phyloP scores from a whole-genome alignment of 352 stramenopile species.

The Phytophthora tentaculata region DNA sequence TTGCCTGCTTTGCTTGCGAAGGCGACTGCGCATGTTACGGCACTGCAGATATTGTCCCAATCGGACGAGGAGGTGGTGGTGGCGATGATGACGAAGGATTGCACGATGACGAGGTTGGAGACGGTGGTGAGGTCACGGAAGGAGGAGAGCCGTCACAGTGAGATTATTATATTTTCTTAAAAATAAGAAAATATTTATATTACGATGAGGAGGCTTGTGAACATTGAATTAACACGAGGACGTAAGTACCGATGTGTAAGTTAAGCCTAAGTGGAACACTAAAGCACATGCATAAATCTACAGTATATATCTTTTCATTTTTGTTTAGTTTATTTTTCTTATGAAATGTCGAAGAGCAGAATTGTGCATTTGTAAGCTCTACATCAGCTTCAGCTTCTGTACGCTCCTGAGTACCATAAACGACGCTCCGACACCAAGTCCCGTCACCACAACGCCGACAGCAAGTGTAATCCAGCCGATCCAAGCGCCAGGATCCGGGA shows the following conservation, averaged over 20 bases:
- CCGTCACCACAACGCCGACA: slow-evolving; percentile 55
- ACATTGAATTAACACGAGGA: neutral
- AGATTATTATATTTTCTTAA: slow-evolving; percentile 1
- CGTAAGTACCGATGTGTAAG: no score
- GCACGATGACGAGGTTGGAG: slow-evolving; percentile 5
- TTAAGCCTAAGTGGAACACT: no score
- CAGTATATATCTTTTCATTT: slow-evolving; percentile 16
- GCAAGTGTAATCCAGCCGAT: slow-evolving; percentile 79
- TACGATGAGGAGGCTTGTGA: no score
- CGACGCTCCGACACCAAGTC: slow-evolving; percentile 45
- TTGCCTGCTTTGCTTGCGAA: slow-evolving; percentile 79
- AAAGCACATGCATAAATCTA: slow-evolving; percentile 2
- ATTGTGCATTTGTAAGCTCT: slow-evolving; percentile 19
- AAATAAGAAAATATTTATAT: slow-evolving; percentile 5
- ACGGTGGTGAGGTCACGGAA: slow-evolving; percentile 1
- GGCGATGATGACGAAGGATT: slow-evolving; percentile 43
- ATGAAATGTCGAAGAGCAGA: slow-evolving; percentile 11
- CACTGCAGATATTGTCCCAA: slow-evolving; percentile 69
- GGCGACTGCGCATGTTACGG: slow-evolving; percentile 78
- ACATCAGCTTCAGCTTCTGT: slow-evolving; percentile 88
- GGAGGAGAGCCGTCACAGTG: slow-evolving; percentile 10
- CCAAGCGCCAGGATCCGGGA: slow-evolving; percentile 72
- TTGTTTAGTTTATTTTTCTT: slow-evolving; percentile 22
- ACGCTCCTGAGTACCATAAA: slow-evolving; percentile 66
- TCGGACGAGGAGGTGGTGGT: slow-evolving; percentile 37